A percentile compares a stretch with the other conserved stretches of the same genome.
Conservation (phyloP, 495 filamentous ascomycete genomes). For the Patellaria atrata region DNA sequence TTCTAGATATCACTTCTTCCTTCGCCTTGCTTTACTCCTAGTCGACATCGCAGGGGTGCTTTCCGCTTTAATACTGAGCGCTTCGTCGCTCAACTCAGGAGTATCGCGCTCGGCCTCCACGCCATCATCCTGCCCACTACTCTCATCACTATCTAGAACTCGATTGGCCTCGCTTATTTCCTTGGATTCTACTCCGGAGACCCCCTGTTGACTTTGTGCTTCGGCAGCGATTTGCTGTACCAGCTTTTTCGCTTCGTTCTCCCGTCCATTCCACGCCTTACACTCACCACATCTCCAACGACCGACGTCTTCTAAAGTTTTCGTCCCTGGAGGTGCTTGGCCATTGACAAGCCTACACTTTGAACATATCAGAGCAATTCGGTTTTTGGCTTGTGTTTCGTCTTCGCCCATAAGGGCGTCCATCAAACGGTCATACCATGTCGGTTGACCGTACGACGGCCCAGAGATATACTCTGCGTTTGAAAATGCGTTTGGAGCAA, state of each 20-base stretch:
- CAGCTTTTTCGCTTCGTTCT: conserved; percentile 44
- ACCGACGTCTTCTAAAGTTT: conserved; percentile 63
- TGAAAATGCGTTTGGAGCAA: conserved; percentile 47
- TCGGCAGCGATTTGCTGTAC: conserved; percentile 8
- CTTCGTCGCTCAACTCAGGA: background rate
- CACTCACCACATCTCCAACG: conserved; percentile 82
- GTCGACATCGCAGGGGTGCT: conserved; percentile 2
- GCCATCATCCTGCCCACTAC: background rate
- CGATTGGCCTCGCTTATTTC: background rate
- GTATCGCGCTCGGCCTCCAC: background rate
- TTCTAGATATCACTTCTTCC: conserved; percentile 1
- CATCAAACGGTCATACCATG: conserved; percentile 89
- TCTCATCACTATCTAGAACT: background rate
- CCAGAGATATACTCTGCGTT: conserved; percentile 23
- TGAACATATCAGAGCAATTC: conserved; percentile 73
- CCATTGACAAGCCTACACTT: conserved; percentile 85
- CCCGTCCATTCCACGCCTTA: conserved; percentile 68
- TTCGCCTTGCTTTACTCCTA: background rate
- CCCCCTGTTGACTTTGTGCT: background rate
- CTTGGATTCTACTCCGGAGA: background rate
- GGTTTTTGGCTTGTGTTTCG: conserved; percentile 81
- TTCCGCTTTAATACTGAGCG: background rate
- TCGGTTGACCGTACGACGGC: conserved; percentile 37
- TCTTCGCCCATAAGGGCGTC: conserved; percentile 92
- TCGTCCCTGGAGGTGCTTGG: conserved; percentile 80